Evolutionary conservation across 2,329 filamentous ascomycete genomes (phyloP), one percentile per base, ranked within the genome.

Genomic region (Sporothrix sp.): DNA sequence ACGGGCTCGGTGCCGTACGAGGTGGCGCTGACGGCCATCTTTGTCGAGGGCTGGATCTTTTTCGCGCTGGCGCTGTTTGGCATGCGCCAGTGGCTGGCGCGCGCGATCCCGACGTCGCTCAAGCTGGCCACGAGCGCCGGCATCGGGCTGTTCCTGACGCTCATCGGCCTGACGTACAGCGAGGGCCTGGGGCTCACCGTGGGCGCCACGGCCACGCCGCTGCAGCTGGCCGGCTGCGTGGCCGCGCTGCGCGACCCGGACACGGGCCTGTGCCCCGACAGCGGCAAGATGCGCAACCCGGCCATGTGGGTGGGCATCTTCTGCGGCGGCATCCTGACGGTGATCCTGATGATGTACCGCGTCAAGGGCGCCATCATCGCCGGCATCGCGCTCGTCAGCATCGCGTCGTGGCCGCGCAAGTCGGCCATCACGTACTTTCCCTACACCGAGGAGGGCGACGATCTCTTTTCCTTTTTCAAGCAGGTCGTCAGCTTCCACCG

Each of bases 251-350:
- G 79, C 2, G 56, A 61, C 5, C 71, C 66, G 2, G 75, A 56
- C 50, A 61, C 70, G 54, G 54, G 52, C 8, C 46, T 40, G 1
- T 58, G 57, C 39, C 40, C 30, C 35, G 21, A 3, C 23, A 35
- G 38, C 20, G 20, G 16, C 11, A 76, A 76, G 55, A 52, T 54
- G 54, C 30, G 13, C 16, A 14, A 21, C 3, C 54, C 7, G n/a
- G 13, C 82, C 78, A 71, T 94, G 74, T 95, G 89, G 89, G 78
- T 94, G 49, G 89, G 86, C 10, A 84, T 95, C 56, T 82, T 88
- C 62, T 80, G 83, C 48, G 73, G 76, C 49, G 87, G 89, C 13
- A 72, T 95, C 40, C 65, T 94, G 32, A 91, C 87, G 0, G 81
- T 85, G 5, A 77, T 91, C 57, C 78, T 95, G 66, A 88, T 88